Base-by-base conservation (phyloP, 345 rosid species). In the Draba incana region DNA sequence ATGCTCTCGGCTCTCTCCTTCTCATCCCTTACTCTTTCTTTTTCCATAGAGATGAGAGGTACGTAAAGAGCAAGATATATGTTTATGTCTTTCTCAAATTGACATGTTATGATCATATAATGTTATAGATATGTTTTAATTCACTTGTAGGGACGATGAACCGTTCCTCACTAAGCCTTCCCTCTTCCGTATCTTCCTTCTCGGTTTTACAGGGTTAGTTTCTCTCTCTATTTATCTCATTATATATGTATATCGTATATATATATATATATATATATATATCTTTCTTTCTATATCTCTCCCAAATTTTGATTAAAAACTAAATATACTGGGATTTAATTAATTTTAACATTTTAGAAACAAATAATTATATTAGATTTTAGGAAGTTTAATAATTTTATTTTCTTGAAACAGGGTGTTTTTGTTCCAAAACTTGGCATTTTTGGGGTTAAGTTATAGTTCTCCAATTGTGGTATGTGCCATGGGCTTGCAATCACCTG, bases 381-480 rank as follows among this genome's bases (percentile, higher is more conserved):
- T 10, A 45, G 5, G 16, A 41, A 30, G 7, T 64, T 30, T 48
- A 39, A 39, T 27, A 4, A 33, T 39, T 4, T 20, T 20, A 0
- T 50, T 16, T 50, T 57, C 31, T 33, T 56, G 39, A 57, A 20
- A 70, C 68, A 92, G 96, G 79, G 78, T 84, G 43, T 82, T 86
- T 35, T 13, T 89, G 31, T 69, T 79, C 41, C 94, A 87, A 70
- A 83, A 89, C 70, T 81, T 87, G 33, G 80, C 85, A 28, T 87
- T 87, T 78, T 30, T 89, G 24, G 92, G 94, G 41, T 63, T 92
- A 60, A 79, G 79, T 58, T 83, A 80, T 73, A 86, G 92, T 69
- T 89, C 96, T 6, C 94, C 96, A 4, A 83, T 87, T 44, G 87
- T 86, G 49, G 96, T 84, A 14, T 92, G 96, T 47, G 88, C 85